These are phyloP conservation scores for Phytophthora crassamura DNA, from an alignment of 352 stramenopile species.

Conservation along the genomic window DNA sequence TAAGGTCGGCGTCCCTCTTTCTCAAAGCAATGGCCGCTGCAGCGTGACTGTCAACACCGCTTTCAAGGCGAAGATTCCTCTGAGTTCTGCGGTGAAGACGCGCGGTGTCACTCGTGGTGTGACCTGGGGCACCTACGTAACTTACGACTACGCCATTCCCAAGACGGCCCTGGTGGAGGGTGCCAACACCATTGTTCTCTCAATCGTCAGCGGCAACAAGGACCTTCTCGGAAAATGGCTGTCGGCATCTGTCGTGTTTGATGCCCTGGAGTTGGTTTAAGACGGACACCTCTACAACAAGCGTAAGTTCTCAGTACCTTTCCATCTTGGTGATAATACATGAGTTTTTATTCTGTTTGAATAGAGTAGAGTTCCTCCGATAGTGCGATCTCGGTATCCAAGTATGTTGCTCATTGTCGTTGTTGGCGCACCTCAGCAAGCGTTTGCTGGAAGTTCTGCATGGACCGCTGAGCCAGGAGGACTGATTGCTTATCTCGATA, in stretches of 20 bases:
- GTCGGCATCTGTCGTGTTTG: conserved; percentile 55
- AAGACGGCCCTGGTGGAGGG: conserved; percentile 41
- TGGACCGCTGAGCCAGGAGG: conserved; percentile 49
- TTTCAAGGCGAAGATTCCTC: conserved; percentile 39
- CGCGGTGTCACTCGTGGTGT: conserved; percentile 58
- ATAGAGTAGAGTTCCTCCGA: too few species aligned
- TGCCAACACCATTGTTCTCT: conserved; percentile 42
- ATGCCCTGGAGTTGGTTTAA: conserved; percentile 55
- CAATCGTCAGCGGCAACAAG: conserved; percentile 54
- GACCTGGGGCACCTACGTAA: conserved; percentile 52
- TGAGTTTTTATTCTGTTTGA: too few species aligned
- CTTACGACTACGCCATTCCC: conserved; percentile 60
- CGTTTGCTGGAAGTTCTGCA: conserved; percentile 49
- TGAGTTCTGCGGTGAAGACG: conserved; percentile 47
- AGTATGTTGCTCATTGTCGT: background rate
- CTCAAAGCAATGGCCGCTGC: conserved; percentile 49
- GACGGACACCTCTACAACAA: too few species aligned
- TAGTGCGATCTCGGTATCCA: too few species aligned
- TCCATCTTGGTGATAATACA: background rate
- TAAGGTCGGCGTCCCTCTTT: conserved; percentile 51
- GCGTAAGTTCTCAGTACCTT: background rate
- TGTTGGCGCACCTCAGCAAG: conserved; percentile 34
- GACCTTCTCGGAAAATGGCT: conserved; percentile 49
- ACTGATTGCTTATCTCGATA: conserved; percentile 25
- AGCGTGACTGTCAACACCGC: conserved; percentile 51